Evolutionary conservation across 164 flowering plant genomes (phyloP).

Genomic region (Vitis rotundifolia): DNA sequence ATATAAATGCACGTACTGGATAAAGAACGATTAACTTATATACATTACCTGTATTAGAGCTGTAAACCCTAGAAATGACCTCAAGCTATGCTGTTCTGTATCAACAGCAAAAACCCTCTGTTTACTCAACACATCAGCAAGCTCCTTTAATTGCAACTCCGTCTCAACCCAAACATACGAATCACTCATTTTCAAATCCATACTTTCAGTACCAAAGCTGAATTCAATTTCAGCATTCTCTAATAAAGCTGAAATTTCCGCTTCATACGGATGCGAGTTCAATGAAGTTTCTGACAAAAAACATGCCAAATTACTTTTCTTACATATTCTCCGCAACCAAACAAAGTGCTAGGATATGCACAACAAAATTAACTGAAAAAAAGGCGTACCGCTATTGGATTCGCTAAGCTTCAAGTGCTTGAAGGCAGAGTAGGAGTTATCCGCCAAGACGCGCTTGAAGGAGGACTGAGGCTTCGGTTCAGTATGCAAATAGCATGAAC

Average conservation of each 20-base stretch:
- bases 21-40: not conserved
- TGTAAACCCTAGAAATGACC: constrained; percentile 86
- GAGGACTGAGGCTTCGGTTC: constrained; percentile 55
- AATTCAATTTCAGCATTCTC: constrained; percentile 33
- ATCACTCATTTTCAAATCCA: constrained; percentile 34
- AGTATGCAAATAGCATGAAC: constrained; percentile 42
- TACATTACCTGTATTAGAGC: constrained; percentile 75
- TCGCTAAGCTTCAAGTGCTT: constrained; percentile 49
- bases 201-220: constrained; percentile 8
- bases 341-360: not conserved
- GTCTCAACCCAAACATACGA: constrained; percentile 73
- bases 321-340: not conserved
- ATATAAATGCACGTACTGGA: not conserved
- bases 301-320: not conserved
- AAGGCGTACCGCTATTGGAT: constrained; percentile 10
- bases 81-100: constrained; percentile 90
- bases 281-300: constrained; percentile 12
- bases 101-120: constrained; percentile 79
- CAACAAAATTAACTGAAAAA: not conserved
- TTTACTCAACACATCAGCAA: constrained; percentile 57
- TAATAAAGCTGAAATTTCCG: constrained; percentile 37
- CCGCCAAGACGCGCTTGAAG: constrained; percentile 70
- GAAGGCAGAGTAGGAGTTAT: constrained; percentile 72
- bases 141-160: constrained; percentile 49
- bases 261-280: constrained; percentile 51